These are phyloP conservation scores for Dorcoceras hygrometricum DNA, from an alignment of 257 asterid species.

Conservation along the genomic window DNA sequence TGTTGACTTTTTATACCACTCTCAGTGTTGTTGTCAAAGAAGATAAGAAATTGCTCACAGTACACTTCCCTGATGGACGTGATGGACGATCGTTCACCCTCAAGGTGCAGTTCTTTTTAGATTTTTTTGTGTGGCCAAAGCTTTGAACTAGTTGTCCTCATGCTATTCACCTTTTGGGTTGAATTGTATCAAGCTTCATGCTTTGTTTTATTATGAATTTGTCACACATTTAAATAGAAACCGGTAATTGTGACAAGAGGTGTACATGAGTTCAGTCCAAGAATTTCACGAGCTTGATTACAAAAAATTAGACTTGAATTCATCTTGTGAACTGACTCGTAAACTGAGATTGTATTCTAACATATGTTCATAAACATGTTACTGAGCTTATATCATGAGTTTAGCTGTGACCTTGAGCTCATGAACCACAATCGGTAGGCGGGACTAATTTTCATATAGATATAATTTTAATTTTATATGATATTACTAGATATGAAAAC, in stretches of 20 bases:
- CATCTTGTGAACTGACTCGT: not conserved
- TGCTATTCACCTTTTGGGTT: conserved; percentile 1
- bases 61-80: conserved; percentile 89
- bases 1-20: conserved; percentile 29
- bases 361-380: not conserved
- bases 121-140: conserved; percentile 15
- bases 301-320: not conserved
- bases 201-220: conserved; percentile 5
- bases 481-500: no score
- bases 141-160: conserved; percentile 3
- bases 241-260: not conserved
- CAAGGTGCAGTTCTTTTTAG: conserved; percentile 54
- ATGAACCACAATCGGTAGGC: not conserved
- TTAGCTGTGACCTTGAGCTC: not conserved
- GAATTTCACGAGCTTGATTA: not conserved
- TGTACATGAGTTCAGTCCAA: not conserved
- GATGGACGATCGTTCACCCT: conserved; percentile 98
- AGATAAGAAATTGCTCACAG: conserved; percentile 91
- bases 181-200: conserved; percentile 11
- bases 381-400: not conserved
- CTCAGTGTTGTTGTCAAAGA: conserved; percentile 95
- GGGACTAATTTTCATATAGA: no score
- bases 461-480: no score
- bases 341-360: no score
- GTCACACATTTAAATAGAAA: not conserved